Evolutionary conservation across 2,329 filamentous ascomycete genomes (phyloP).

Genomic region (Apiospora malaysiana): DNA sequence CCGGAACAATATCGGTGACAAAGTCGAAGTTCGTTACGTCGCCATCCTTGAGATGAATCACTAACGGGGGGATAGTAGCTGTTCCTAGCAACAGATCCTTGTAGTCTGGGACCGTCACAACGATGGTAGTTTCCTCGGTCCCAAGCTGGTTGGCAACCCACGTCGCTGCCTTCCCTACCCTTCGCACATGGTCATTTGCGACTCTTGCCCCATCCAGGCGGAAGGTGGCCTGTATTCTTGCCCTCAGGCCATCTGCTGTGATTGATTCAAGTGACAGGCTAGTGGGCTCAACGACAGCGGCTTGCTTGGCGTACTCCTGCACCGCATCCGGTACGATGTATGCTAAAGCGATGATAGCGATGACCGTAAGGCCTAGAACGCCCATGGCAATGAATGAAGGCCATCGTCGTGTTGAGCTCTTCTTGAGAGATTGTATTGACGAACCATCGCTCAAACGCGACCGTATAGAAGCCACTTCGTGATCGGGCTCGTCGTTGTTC

Average conservation of each 20-base stretch:
- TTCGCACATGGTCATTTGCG: constrained; percentile 70
- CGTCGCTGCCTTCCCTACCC: constrained; percentile 78
- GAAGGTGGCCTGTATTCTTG: constrained; percentile 83
- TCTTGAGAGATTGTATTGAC: constrained; percentile 39
- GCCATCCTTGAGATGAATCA: constrained; percentile 78
- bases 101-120: constrained; percentile 85
- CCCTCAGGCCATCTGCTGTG: constrained; percentile 76
- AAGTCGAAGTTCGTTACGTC: constrained; percentile 81
- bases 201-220: constrained; percentile 80
- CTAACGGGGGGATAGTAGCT: constrained; percentile 76
- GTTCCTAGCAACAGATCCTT: constrained; percentile 78
- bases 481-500: constrained; percentile 39
- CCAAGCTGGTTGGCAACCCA: constrained; percentile 81
- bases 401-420: constrained; percentile 64
- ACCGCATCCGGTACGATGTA: constrained; percentile 83
- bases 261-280: constrained; percentile 86
- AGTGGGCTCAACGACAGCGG: constrained; percentile 80
- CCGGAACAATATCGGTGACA: constrained; percentile 75
- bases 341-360: constrained; percentile 76
- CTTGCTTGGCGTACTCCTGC: constrained; percentile 85
- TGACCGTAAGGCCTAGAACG: constrained; percentile 64
- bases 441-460: constrained; percentile 34
- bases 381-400: constrained; percentile 77
- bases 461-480: constrained; percentile 38
- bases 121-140: constrained; percentile 72